Conservation (phyloP, 805 yeast species). For the Ogataea paradorogensis region DNA sequence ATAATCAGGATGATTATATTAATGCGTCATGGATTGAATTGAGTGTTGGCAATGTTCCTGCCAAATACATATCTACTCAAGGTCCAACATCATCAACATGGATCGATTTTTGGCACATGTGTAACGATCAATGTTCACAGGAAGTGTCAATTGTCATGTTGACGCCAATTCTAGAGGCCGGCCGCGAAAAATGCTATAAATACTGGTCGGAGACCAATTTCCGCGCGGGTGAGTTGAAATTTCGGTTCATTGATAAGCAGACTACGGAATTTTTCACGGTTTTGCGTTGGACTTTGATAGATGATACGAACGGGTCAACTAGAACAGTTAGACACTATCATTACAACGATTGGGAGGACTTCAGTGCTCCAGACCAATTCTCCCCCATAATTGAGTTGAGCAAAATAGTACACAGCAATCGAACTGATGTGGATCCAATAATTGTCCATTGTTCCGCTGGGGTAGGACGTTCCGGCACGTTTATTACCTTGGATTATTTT, state of each 20-base stretch:
- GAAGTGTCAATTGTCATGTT: slow-evolving; percentile 63
- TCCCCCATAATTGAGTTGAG: slow-evolving; percentile 31
- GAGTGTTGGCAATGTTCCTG: slow-evolving; percentile 8
- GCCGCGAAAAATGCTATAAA: slow-evolving; percentile 38
- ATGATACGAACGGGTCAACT: background rate
- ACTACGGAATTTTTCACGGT: slow-evolving; percentile 6
- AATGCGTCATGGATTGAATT: slow-evolving; percentile 36
- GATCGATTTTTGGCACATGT: slow-evolving; percentile 47
- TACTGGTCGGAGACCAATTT: slow-evolving; percentile 36
- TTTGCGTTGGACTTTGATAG: slow-evolving; percentile 20
- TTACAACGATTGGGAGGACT: slow-evolving; percentile 45
- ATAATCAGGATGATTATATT: slow-evolving; percentile 34
- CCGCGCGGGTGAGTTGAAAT: slow-evolving; percentile 3
- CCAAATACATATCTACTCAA: slow-evolving; percentile 64
- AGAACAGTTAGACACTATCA: slow-evolving; percentile 35
- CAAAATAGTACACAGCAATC: slow-evolving; percentile 14
- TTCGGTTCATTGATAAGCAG: slow-evolving; percentile 11
- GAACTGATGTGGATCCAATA: slow-evolving; percentile 20
- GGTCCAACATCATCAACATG: slow-evolving; percentile 50
- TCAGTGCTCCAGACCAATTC: slow-evolving; percentile 37
- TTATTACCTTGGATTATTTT: slow-evolving; percentile 43
- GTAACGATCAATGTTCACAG: slow-evolving; percentile 23
- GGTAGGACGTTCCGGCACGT: slow-evolving; percentile 57
- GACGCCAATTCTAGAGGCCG: slow-evolving; percentile 55
- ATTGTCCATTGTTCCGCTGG: slow-evolving; percentile 60